These are phyloP conservation scores for Hordeum vulgare DNA, from an alignment of 176 grass and related monocot genomes.

Conservation along the genomic window MorexV3_pseudomolecules_assembly NC_058518.1:150964745-150965244, in stretches of 20 bases:
- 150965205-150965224: not conserved
- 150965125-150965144: constrained; percentile 45
- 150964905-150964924: constrained; percentile 8
- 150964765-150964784: not conserved
- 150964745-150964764: not conserved
- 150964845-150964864: constrained; percentile 2
- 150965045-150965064: constrained; percentile 15
- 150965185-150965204: constrained; percentile 30
- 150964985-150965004: not conserved
- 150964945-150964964: not conserved
- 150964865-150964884: constrained; percentile 22
- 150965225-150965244: not conserved
- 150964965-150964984: not conserved
- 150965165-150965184: not conserved
- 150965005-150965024: constrained; percentile 25
- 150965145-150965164: constrained; percentile 7
- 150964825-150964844: not conserved
- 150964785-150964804: constrained; percentile 2
- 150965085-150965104: constrained; percentile 6
- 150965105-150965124: constrained; percentile 31
- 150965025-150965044: not conserved
- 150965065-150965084: constrained; percentile 35
- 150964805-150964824: constrained; percentile 4
- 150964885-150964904: not conserved
- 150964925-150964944: constrained; percentile 31